Percentiles rank a stretch among this genome's conserved stretches.
Conservation (phyloP, 805 yeast species). For the Priceomyces medius region DNA sequence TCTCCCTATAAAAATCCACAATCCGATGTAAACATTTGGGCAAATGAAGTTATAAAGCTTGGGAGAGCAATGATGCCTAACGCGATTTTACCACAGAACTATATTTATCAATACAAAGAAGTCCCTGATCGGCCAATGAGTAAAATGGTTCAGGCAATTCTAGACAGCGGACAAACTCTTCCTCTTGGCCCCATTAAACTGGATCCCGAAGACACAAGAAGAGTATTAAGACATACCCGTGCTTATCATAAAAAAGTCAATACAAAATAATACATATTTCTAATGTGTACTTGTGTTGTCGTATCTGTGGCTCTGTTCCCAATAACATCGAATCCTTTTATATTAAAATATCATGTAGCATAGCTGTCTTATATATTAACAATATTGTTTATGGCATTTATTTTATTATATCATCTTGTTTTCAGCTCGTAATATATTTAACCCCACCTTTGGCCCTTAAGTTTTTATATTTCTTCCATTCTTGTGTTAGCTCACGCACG, state of each 20-base stretch:
- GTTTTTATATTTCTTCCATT: not conserved
- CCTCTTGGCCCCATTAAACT: slow-evolving; percentile 18
- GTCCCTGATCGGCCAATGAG: slow-evolving; percentile 14
- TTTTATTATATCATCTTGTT: no score
- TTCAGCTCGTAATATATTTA: no score
- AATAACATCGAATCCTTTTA: no score
- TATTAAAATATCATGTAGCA: no score
- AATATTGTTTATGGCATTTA: no score
- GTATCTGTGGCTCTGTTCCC: no score
- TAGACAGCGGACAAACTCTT: slow-evolving; percentile 14
- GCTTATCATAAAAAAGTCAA: slow-evolving; percentile 31
- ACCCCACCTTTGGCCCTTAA: not conserved
- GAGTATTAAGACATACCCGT: slow-evolving; percentile 36
- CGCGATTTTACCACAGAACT: slow-evolving; percentile 38
- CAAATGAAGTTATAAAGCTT: slow-evolving; percentile 59
- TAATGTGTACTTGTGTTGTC: no score
- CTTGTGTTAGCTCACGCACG: slow-evolving; percentile 1
- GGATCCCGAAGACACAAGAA: slow-evolving; percentile 30
- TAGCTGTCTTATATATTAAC: no score
- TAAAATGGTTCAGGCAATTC: slow-evolving; percentile 34
- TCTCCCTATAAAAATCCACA: slow-evolving; percentile 53
- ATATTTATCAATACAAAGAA: slow-evolving; percentile 29
- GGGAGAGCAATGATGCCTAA: slow-evolving; percentile 65
- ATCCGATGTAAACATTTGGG: slow-evolving; percentile 56
- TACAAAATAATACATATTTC: no score